Base-by-base conservation (phyloP, 2,329 filamentous ascomycete species). In the Orbilia quercus region DNA sequence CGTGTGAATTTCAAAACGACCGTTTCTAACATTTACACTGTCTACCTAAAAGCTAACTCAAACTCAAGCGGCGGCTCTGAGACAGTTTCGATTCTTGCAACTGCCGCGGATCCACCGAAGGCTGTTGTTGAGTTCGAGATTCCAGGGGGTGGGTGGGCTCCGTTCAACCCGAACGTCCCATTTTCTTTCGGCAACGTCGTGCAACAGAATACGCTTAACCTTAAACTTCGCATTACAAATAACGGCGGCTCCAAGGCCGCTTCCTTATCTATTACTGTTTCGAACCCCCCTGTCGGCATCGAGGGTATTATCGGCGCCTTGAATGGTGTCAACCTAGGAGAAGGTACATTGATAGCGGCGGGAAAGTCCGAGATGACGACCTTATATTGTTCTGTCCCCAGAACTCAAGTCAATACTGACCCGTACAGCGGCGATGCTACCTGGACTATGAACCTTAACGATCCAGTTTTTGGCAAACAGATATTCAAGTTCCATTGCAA, bases 371-470 rank as follows among this genome's bases (percentile, higher is more conserved):
- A 82, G 1, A 84, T 83, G 0, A 86, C 86, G 1, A 82, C 80
- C 0, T 78, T 88, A 4, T 84, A 83, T 69, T 88, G 86, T 75
- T 82, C 84, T 1, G 84, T 84, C 0, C 85, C 85, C 7, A 86
- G 86, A 77, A 81, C 82, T 0, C 85, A 87, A 74, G 85, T 85
- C 81, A 87, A 88, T 75, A 79, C 82, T 1, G 81, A 85, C 14
- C 78, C 83, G 0, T 86, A 84, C 73, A 80, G 79, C 2, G 83
- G 83, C 1, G 80, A 78, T 0, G 84, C 85, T 0, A 77, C 79
- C 1, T 88, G 86, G 86, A 86, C 84, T 0, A 82, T 88, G 76
- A 88, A 87, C 77, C 84, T 84, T 47, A 85, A 86, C 58, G 86
- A 87, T 65, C 82, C 83, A 0, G 78, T 77, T 1, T 82, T 84